These are phyloP conservation scores for Olyra latifolia DNA, from an alignment of 176 grass and related monocot genomes.

Conservation along the genomic window DNA sequence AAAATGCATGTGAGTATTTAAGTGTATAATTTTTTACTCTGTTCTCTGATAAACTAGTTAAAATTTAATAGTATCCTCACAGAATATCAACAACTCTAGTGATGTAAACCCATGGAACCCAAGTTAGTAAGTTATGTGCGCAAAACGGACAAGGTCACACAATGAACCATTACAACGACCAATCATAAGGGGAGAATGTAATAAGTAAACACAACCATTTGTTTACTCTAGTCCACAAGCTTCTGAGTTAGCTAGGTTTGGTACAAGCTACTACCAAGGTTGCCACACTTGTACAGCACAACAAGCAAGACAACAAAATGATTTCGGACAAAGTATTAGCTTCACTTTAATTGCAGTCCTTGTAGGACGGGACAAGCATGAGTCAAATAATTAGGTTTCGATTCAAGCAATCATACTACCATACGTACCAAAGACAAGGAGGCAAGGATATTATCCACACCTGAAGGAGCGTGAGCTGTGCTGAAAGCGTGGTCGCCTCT, in stretches of 20 bases:
- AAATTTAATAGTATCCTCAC: neutral
- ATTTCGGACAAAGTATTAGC: conserved; percentile 11
- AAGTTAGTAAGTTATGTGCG: neutral
- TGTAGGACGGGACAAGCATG: neutral
- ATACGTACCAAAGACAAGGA: neutral
- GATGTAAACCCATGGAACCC: neutral
- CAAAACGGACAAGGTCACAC: neutral
- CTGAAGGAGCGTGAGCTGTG: conserved; percentile 94
- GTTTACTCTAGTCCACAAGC: conserved; percentile 1
- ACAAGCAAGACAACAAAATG: conserved; percentile 14
- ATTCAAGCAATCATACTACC: conserved; percentile 19
- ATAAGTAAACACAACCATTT: neutral
- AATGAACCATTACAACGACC: neutral
- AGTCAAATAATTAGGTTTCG: conserved; percentile 21
- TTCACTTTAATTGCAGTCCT: conserved; percentile 14
- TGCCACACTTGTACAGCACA: conserved; percentile 14
- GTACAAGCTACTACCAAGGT: neutral
- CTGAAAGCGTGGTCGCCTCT: conserved; percentile 93
- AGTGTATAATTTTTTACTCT: neutral
- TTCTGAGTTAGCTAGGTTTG: neutral
- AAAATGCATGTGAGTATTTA: neutral
- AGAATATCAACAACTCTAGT: neutral
- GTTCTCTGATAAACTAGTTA: neutral
- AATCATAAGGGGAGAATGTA: conserved; percentile 7
- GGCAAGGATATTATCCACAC: conserved; percentile 33